Percentiles rank a stretch among this genome's conserved stretches.
phyloP scores from a whole-genome alignment of 139 green algal species.

The Coccomyxa sp. region DNA sequence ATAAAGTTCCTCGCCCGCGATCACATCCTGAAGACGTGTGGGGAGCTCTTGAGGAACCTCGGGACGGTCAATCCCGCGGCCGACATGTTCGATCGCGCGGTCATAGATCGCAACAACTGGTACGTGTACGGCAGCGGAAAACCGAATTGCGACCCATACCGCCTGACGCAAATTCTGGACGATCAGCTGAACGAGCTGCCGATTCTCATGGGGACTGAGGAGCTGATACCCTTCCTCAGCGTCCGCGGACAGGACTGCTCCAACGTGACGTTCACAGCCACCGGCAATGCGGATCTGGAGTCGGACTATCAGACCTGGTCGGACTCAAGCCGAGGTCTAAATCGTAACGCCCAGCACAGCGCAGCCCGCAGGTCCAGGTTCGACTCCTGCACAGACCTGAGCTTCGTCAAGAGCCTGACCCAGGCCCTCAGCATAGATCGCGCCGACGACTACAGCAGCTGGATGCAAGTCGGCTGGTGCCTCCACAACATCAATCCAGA shows the following conservation, averaged over 20 bases:
- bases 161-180: constrained; percentile 6
- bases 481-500: background rate
- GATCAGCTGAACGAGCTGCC: background rate
- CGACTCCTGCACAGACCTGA: background rate
- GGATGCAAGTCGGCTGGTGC: background rate
- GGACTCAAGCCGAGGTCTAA: background rate
- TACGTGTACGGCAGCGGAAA: constrained; percentile 11
- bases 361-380: background rate
- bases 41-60: constrained; percentile 8
- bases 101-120: constrained; percentile 11
- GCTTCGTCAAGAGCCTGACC: background rate
- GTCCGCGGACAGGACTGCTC: constrained; percentile 1
- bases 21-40: constrained; percentile 5
- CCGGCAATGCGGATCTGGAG: background rate
- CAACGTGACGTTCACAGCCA: background rate
- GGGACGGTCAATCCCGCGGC: constrained; percentile 7
- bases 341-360: background rate
- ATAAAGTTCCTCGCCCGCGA: constrained; percentile 8
- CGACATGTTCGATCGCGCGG: constrained; percentile 9
- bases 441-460: background rate
- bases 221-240: constrained; percentile 10
- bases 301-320: background rate
- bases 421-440: background rate
- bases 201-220: background rate
- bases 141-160: background rate